These are phyloP conservation scores for Aspergillus flavus DNA, from an alignment of 2,329 filamentous ascomycete species.

Conservation along the genomic window DNA sequence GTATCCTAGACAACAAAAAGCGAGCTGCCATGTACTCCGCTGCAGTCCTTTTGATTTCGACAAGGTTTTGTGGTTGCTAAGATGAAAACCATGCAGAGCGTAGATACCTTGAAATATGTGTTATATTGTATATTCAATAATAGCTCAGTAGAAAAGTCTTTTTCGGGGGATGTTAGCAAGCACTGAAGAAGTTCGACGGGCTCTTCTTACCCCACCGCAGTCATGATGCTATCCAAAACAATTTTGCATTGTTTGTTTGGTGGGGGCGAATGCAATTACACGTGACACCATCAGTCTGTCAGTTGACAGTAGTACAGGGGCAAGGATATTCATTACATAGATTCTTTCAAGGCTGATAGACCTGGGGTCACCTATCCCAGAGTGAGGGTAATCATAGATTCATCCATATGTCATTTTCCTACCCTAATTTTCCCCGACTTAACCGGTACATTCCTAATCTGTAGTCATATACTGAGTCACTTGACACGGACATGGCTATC, in stretches of 20 bases:
- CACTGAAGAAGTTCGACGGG: neutral
- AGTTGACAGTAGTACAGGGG: no score
- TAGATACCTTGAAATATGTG: neutral
- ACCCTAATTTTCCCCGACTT: neutral
- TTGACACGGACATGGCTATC: neutral
- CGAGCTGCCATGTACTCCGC: neutral
- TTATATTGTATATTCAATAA: neutral
- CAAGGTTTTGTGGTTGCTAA: neutral
- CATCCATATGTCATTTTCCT: neutral
- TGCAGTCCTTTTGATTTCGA: neutral
- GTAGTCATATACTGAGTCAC: neutral
- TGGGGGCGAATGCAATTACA: slow-evolving; percentile 1
- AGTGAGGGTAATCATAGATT: neutral
- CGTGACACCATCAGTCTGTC: slow-evolving; percentile 2
- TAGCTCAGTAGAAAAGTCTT: neutral
- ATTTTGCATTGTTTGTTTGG: slow-evolving; percentile 29
- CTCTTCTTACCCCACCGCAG: slow-evolving; percentile 19
- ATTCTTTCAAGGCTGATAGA: no score
- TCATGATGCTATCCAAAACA: slow-evolving; percentile 20
- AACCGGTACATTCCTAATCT: neutral
- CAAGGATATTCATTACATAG: no score
- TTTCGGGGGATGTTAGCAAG: neutral
- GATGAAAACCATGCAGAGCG: neutral
- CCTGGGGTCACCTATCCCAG: neutral
- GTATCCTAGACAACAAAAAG: neutral